These are phyloP conservation scores for Phoma herbarum DNA, from an alignment of 2,329 filamentous ascomycete species.

Conservation along the genomic window DNA sequence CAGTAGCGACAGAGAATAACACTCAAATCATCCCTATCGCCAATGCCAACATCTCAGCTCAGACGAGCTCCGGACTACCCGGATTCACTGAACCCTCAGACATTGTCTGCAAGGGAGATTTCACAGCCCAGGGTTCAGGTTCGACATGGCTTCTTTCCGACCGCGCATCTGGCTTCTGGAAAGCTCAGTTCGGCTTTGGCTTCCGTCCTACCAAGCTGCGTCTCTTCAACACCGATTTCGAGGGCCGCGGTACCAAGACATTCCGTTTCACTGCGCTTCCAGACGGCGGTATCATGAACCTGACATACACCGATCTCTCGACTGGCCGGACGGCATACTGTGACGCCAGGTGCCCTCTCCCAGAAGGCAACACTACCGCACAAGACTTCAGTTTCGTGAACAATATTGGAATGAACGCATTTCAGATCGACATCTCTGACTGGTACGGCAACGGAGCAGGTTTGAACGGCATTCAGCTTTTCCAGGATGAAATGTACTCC, in stretches of 20 bases:
- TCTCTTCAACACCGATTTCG: constrained; percentile 84
- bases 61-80: constrained; percentile 66
- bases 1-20: constrained; percentile 71
- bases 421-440: constrained; percentile 83
- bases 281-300: constrained; percentile 92
- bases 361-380: constrained; percentile 70
- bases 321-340: constrained; percentile 73
- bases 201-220: constrained; percentile 88
- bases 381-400: constrained; percentile 97
- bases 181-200: constrained; percentile 80
- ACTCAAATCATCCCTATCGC: constrained; percentile 85
- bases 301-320: constrained; percentile 83
- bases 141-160: constrained; percentile 85
- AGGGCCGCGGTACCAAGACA: constrained; percentile 85
- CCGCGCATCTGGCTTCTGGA: constrained; percentile 79
- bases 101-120: constrained; percentile 80
- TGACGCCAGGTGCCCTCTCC: constrained; percentile 85
- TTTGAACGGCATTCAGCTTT: constrained; percentile 84
- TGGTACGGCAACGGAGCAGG: constrained; percentile 90
- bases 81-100: constrained; percentile 80
- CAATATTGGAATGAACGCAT: constrained; percentile 86
- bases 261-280: constrained; percentile 88
- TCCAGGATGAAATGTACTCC: constrained; percentile 82
- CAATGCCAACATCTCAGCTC: constrained; percentile 75
- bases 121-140: constrained; percentile 69